phyloP scores from a whole-genome alignment of 371 early-diverging fungal genomes.

The Dipsacomyces acuminosporus region DNA sequence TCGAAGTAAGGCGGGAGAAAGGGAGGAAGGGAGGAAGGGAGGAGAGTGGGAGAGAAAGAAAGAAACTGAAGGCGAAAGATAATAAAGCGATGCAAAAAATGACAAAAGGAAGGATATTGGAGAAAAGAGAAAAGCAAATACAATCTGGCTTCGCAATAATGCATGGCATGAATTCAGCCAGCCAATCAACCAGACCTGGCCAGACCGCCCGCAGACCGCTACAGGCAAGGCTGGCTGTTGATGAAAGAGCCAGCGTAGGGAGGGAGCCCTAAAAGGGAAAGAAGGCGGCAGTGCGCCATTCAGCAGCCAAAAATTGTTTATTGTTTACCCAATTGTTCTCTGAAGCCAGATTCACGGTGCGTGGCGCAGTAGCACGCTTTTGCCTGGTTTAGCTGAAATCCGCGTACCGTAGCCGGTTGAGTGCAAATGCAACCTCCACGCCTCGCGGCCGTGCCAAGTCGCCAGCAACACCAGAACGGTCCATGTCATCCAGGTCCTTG shows the following conservation, averaged over 20 bases:
- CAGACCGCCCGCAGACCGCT: no score
- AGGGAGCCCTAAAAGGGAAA: no score
- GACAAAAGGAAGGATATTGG: conserved; percentile 2
- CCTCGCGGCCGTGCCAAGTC: conserved; percentile 41
- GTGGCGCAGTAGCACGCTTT: conserved; percentile 1
- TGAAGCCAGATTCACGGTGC: no score
- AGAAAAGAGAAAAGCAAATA: not conserved
- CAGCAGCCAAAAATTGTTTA: no score
- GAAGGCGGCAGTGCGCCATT: no score
- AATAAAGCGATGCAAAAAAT: conserved; percentile 1
- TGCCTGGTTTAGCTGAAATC: not conserved
- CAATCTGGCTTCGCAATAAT: no score
- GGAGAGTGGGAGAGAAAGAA: conserved; percentile 2
- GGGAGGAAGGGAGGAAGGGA: not conserved
- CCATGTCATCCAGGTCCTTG: conserved; percentile 20
- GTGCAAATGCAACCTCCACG: conserved; percentile 47
- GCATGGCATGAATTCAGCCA: no score
- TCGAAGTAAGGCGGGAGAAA: conserved; percentile 1
- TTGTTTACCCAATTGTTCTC: no score
- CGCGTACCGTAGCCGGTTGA: conserved; percentile 38
- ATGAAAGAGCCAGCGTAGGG: no score
- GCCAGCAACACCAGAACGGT: conserved; percentile 17
- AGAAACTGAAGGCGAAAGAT: conserved; percentile 1
- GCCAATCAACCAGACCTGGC: no score
- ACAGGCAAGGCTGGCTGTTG: no score